These are phyloP conservation scores for Sequoia sempervirens DNA, from an alignment of 75 land plant species.

Conservation along the genomic window DNA sequence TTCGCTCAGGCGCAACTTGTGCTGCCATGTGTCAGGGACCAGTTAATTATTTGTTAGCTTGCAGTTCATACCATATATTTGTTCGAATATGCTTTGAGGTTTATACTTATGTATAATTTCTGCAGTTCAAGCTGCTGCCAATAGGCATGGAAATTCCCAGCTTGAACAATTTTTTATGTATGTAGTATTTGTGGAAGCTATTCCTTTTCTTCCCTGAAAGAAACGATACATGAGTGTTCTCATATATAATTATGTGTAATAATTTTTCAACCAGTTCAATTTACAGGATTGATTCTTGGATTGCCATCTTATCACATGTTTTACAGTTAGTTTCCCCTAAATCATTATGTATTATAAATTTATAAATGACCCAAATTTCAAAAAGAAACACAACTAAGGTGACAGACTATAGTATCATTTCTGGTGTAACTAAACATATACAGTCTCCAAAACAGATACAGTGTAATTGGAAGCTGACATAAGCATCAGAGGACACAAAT, in stretches of 20 bases:
- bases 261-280: not conserved
- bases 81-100: not conserved
- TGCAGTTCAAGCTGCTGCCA: not conserved
- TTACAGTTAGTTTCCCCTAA: not conserved
- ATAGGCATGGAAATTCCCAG: not conserved
- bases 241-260: not conserved
- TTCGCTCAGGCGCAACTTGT: not conserved
- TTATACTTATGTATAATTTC: not conserved
- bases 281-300: not conserved
- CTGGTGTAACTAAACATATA: not conserved
- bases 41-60: not conserved
- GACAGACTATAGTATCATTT: not conserved
- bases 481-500: not conserved
- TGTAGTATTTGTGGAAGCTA: not conserved
- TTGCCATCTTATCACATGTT: not conserved
- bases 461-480: not conserved
- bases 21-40: not conserved
- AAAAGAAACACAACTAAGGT: not conserved
- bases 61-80: not conserved
- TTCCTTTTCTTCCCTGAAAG: not conserved
- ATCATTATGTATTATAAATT: not conserved
- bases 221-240: not conserved
- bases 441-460: not conserved
- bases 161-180: not conserved
- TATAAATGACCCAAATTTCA: not conserved